Conservation (phyloP, 805 yeast species). For the Wickerhamiella slavikovae region DNA sequence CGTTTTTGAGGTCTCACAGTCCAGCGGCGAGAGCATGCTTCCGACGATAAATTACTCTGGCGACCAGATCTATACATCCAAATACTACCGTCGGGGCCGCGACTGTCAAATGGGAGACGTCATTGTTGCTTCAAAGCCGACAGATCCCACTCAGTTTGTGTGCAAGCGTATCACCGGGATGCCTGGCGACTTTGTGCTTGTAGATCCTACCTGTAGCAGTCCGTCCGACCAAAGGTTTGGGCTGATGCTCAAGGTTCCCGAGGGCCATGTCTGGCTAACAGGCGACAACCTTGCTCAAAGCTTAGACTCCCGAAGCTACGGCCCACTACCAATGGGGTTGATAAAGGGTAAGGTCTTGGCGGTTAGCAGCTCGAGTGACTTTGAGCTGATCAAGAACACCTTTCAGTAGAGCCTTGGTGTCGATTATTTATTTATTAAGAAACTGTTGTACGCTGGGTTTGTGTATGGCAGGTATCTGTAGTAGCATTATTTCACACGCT, state of each 20-base stretch:
- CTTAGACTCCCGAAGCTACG: constrained; percentile 74
- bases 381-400: constrained; percentile 8
- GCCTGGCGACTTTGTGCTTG: constrained; percentile 75
- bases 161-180: constrained; percentile 89
- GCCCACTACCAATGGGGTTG: constrained; percentile 74
- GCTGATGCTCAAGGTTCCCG: constrained; percentile 56
- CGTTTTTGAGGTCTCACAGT: constrained; percentile 55
- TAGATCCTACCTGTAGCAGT: constrained; percentile 67
- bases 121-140: constrained; percentile 74
- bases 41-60: constrained; percentile 61
- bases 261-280: constrained; percentile 93
- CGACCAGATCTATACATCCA: constrained; percentile 65
- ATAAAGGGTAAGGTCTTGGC: constrained; percentile 69
- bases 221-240: too few species aligned
- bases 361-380: constrained; percentile 6
- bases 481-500: constrained; percentile 1
- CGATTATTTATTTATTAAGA: too few species aligned
- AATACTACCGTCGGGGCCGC: constrained; percentile 39
- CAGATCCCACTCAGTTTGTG: constrained; percentile 65
- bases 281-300: constrained; percentile 85
- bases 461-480: too few species aligned
- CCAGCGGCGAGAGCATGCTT: constrained; percentile 88
- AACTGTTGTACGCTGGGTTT: too few species aligned
- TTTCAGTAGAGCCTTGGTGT: too few species aligned
- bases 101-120: constrained; percentile 65